A percentile compares a stretch with the other conserved stretches of the same genome.
These are phyloP conservation scores for Ormosia emarginata DNA, from an alignment of 306 rosid species.

Conservation along the genomic window DNA sequence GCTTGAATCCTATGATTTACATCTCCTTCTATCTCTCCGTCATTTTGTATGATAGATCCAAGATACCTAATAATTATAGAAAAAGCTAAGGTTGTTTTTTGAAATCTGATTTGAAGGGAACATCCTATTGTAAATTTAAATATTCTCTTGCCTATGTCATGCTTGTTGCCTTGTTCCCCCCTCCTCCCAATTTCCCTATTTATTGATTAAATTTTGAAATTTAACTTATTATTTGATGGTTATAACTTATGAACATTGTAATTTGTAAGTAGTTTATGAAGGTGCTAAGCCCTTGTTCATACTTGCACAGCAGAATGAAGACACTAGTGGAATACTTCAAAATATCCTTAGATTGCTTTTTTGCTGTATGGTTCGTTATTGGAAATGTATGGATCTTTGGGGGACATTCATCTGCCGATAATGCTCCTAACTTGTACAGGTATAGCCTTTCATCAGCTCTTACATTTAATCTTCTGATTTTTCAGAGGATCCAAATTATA, in stretches of 20 bases:
- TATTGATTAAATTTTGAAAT: background rate
- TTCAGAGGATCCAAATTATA: slow-evolving; percentile 8
- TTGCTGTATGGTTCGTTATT: slow-evolving; percentile 96
- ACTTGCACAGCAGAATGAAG: slow-evolving; percentile 57
- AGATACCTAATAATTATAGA: background rate
- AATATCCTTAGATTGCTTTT: slow-evolving; percentile 93
- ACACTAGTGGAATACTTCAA: slow-evolving; percentile 80
- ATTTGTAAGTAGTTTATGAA: slow-evolving; percentile 21
- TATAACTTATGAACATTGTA: background rate
- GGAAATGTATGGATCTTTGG: slow-evolving; percentile 99
- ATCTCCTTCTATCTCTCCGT: too few species aligned
- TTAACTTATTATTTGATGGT: background rate
- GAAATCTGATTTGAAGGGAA: background rate
- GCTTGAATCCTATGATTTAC: too few species aligned
- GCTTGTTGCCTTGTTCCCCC: background rate
- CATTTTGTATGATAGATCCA: too few species aligned
- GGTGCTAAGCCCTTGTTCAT: slow-evolving; percentile 21
- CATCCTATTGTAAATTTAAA: background rate
- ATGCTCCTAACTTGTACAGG: slow-evolving; percentile 95
- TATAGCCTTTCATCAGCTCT: slow-evolving; percentile 33
- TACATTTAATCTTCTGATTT: slow-evolving; percentile 2
- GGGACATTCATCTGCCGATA: slow-evolving; percentile 65
- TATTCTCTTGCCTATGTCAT: background rate
- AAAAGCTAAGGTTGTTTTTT: background rate
- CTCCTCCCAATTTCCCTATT: background rate